Base-by-base conservation (phyloP, 352 stramenopile genomes). In the Peronospora destructor region DNA sequence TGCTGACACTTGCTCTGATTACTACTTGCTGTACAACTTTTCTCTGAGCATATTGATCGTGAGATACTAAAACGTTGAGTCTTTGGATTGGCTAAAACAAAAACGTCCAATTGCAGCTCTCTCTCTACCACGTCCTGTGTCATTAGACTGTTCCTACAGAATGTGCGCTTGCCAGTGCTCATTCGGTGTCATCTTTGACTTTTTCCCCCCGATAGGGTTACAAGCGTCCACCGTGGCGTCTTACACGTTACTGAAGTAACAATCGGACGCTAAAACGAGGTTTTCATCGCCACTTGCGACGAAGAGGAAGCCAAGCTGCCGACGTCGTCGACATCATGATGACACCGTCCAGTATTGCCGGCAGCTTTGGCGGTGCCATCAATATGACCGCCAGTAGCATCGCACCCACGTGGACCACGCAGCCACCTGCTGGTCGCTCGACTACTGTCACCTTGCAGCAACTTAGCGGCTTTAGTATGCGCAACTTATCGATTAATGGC, bases 381-480 rank as follows among this genome's bases (percentile, higher is more conserved):
- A 66, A 64, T 34, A 43, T 66, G 44, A 63, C 44, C 12, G 61
- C 53, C 25, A 61, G 49, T 42, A 62, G 47, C 33, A 49, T 49
- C 9, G 36, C 58, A 13, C 64, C 63, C 25, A 45, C 53, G 16
- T 73, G 58, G 64, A 63, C 30, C 25, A 45, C 50, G 33, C 52
- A 62, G 42, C 42, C 44, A 26, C 51, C 62, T 1, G 23, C 50
- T 3, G 47, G 49, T 8, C 66, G 66, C 35, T 65, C 55, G 17
- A 62, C 56, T 5, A 64, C 56, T n/a, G 58, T 83, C 33, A 86
- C 79, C 25, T 59, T 91, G 13, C 73, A 86, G 69, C 79, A 91
- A 57, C 72, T 91, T 45, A 79, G 61, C 16, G 68, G 71, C 45
- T 85, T 91, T 48, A 73, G 74, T 48, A 84, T 91, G 79, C 79